Evolutionary conservation across 441 rosid species (phyloP), one percentile per base, ranked within the genome.

Genomic region (Gossypium lobatum): DNA sequence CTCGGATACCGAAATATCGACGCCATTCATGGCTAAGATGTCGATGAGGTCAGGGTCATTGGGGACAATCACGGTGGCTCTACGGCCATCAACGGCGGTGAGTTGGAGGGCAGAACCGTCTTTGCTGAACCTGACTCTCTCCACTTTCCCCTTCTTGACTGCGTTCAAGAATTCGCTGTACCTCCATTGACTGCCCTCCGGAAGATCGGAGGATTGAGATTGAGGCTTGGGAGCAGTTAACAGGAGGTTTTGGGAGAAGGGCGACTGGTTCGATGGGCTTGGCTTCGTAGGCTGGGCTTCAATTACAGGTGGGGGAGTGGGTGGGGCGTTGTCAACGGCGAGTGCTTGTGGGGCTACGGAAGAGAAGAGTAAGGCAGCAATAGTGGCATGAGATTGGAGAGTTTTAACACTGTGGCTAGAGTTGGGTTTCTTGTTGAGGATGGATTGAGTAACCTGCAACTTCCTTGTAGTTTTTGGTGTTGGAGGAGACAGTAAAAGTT

Each of bases 41-140:
- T 95, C 98, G 52, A 95, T 95, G 3, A 95, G 85, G 80, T 89
- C 98, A 11, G 98, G 98, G 78, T 95, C 98, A 62, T 91, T 92
- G 10, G 93, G 97, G 75, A 95, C 94, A 42, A 83, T 82, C 4
- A 95, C 97, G 26, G 85, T 4, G 68, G 97, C 98, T 20, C 97
- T 89, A 58, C 97, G 94, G 76, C 93, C 93, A 45, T 95, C 97
- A 1, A 85, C 89, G 20, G 94, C 94, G 53, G 94, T 85, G 59
- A 92, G 74, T 71, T 57, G 54, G 69, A 94, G 94, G 70, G 85
- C 85, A 23, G 92, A 88, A 10, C 97, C 97, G 70, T 92, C 97
- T 79, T 95, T 95, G 79, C 91, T 92, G 82, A 95, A 95, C 62
- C 92, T 88, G 25, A 95, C 98, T 71, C 97, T 82, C 79, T 95